Base-by-base conservation (phyloP, 495 filamentous ascomycete species). In the Xylaria acuta region DNA sequence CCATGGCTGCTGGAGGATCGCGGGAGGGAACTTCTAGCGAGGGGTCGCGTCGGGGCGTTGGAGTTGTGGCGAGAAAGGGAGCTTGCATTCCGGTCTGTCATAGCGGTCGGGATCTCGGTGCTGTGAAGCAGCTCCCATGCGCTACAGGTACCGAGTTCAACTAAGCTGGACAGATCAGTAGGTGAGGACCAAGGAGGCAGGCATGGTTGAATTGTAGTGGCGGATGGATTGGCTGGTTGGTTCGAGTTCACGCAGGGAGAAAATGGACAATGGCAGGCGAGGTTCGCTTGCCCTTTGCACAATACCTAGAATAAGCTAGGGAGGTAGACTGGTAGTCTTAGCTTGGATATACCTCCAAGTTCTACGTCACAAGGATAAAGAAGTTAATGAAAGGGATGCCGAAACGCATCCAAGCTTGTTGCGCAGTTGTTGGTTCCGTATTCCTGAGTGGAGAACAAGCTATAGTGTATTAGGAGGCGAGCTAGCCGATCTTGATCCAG, bases 1-100 rank as follows among this genome's bases (percentile, higher is more conserved):
- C 75, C 71, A 70, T 75, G 69, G 47, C 75, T 79, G 47, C 73
- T 67, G n/a, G 77, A 75, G 16, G 77, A 76, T 67, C 72, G 75
- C 27, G 77, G 56, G 3, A 75, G 73, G 22, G 77, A 74, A 49
- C 58, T 71, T 53, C 60, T 43, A 20, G 0, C 49, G n/a, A 47
- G 38, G 34, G 62, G n/a, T 12, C 69, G 69, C 38, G 36, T 54
- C 16, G 69, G 25, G 36, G 49, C 18, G 62, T 32, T 66, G 60
- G 59, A 38, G 34, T 40, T 71, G 49, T 32, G 69, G 47, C 69
- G 69, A 58, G 69, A 25, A 7, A 59, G 36, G 32, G 69, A 59
- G 49, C 38, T 71, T 47, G 49, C 62, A 66, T 65, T 56, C 6
- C 34, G 47, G 60, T 66, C 69, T 66, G 62, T 66, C 69, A 71